A percentile compares a stretch with the other conserved stretches of the same genome.
phyloP scores from a whole-genome alignment of 192 early-diverging fungal genomes.

The Funneliformis geosporum region DNA sequence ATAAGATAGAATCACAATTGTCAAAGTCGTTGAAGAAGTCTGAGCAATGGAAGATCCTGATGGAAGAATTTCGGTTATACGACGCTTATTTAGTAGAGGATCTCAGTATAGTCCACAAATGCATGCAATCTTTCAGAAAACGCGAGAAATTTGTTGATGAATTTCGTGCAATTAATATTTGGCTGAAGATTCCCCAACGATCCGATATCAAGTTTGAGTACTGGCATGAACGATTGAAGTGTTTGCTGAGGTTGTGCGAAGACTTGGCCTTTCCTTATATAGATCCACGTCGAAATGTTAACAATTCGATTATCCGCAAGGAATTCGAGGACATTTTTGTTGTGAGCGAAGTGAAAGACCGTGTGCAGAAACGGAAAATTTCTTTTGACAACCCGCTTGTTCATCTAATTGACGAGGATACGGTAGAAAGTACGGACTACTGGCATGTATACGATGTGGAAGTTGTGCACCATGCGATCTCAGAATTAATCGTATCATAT shows the following conservation, averaged over 20 bases:
- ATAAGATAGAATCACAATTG: neutral
- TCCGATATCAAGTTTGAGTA: neutral
- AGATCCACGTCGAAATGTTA: neutral
- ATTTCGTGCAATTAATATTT: conserved; percentile 16
- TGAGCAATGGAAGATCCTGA: neutral
- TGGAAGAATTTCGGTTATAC: conserved; percentile 18
- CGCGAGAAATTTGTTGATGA: neutral
- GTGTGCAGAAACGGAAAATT: conserved; percentile 5
- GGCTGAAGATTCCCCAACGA: conserved; percentile 6
- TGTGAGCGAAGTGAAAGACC: conserved; percentile 7
- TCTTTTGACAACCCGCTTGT: conserved; percentile 14
- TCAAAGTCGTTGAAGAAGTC: neutral
- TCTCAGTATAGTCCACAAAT: neutral
- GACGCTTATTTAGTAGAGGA: conserved; percentile 4
- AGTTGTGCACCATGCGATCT: neutral
- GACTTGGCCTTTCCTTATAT: neutral
- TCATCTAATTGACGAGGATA: neutral
- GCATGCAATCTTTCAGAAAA: neutral
- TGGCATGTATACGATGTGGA: neutral
- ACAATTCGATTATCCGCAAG: neutral
- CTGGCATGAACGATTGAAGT: neutral
- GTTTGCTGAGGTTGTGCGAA: neutral
- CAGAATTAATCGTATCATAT: conserved; percentile 1
- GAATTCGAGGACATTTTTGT: neutral
- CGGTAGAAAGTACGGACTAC: neutral